phyloP scores from a whole-genome alignment of 2,329 filamentous ascomycete species.

The Ophiosphaerella narmari region DNA sequence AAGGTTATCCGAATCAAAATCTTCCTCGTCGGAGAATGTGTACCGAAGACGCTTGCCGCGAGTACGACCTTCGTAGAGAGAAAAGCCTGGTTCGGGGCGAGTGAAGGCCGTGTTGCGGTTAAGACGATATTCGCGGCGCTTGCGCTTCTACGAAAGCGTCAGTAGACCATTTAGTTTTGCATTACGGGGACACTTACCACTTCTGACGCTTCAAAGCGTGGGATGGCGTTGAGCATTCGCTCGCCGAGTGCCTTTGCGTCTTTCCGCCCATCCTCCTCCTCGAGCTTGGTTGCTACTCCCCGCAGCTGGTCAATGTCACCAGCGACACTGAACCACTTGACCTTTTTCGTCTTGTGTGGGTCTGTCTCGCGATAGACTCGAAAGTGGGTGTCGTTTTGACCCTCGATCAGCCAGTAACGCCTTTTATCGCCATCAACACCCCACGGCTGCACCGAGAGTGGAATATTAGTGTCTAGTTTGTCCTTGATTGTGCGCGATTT shows the following conservation, averaged over 20 bases:
- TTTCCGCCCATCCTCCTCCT: slow-evolving; percentile 76
- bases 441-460: slow-evolving; percentile 88
- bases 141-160: slow-evolving; percentile 72
- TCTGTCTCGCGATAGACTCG: slow-evolving; percentile 94
- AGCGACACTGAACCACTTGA: slow-evolving; percentile 92
- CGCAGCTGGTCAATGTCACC: slow-evolving; percentile 87
- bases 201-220: slow-evolving; percentile 90
- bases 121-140: slow-evolving; percentile 87
- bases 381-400: slow-evolving; percentile 91
- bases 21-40: slow-evolving; percentile 90
- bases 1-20: slow-evolving; percentile 69
- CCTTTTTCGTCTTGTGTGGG: slow-evolving; percentile 69
- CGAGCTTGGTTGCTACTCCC: slow-evolving; percentile 74
- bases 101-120: slow-evolving; percentile 85
- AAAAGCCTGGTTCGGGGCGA: slow-evolving; percentile 85
- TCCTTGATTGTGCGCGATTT: slow-evolving; percentile 77
- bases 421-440: slow-evolving; percentile 87
- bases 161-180: slow-evolving; percentile 5
- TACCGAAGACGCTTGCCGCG: slow-evolving; percentile 96
- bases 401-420: slow-evolving; percentile 91
- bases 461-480: slow-evolving; percentile 78
- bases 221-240: slow-evolving; percentile 78
- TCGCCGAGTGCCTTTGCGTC: slow-evolving; percentile 78
- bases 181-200: slow-evolving; percentile 62
- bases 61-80: slow-evolving; percentile 93